Base-by-base conservation (phyloP, 306 rosid genomes). In the Vigna hirtella region DNA sequence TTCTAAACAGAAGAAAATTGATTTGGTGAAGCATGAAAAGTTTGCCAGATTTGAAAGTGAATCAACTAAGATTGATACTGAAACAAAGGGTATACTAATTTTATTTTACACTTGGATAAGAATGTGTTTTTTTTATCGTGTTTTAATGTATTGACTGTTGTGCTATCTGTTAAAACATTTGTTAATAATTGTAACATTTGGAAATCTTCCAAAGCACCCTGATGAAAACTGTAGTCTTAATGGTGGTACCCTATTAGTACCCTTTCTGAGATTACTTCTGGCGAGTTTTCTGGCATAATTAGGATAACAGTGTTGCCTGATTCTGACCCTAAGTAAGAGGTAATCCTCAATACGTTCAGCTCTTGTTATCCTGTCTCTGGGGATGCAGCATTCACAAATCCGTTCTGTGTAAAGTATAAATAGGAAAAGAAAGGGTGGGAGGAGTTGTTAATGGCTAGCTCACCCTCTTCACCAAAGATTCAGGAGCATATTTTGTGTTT, bases 401-500 rank as follows among this genome's bases (percentile, higher is more conserved):
- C 97, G 13, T 94, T 80, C 40, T 59, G 72, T 45, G 84, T 90
- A 72, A 90, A 87, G 64, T 94, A 94, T 40, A 86, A 74, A 70
- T 94, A 92, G 93, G 87, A 84, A 71, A 92, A 77, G 89, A 90
- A 79, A 70, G 93, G 95, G 4, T 86, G 89, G 86, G 97, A 97
- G 0, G 91, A 90, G 66, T 76, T 94, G 90, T 80, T 94, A 43
- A 87, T 94, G 34, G 84, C 89, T 94, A 1, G 97, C 98, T n/a
- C 97, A 94, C 62, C 98, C 95, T 78, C 89, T 94, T 18, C 98
- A 92, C 84, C 82, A 20, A 56, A 7, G 90, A 84, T 76, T 68
- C 92, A 5, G 79, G 78, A 0, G 93, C 88, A 0, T 97, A 94
- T 85, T 94, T 92, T 2, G 97, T 95, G 38, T 94, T 94, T 58